Percentiles rank a stretch among this genome's conserved stretches.
These are phyloP conservation scores for Penicillium bialowiezense DNA, from an alignment of 495 filamentous ascomycete species.

Conservation along the genomic window DNA sequence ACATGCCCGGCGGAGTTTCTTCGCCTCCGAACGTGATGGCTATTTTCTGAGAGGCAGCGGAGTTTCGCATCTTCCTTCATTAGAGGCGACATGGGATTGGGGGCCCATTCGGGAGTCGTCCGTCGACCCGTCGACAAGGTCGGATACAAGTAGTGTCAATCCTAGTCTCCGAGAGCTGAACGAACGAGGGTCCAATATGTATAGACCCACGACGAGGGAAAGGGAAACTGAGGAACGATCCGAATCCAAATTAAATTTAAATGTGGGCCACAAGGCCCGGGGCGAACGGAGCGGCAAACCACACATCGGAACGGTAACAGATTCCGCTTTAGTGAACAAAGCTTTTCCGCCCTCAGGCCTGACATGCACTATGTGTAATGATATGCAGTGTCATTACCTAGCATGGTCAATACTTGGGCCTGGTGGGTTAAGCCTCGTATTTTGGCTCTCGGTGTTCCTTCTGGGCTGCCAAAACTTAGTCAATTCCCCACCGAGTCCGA, in stretches of 20 bases:
- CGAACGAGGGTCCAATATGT: too few relatives aligned
- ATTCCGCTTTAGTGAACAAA: not conserved
- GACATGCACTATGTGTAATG: not conserved
- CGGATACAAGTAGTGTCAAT: not conserved
- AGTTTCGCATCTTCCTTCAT: too few relatives aligned
- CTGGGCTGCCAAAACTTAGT: not conserved
- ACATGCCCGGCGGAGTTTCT: conserved; percentile 51
- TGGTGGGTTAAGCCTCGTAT: conserved; percentile 7
- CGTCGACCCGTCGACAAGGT: conserved; percentile 8
- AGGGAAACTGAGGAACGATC: not conserved
- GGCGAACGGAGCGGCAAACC: not conserved
- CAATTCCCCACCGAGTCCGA: not conserved
- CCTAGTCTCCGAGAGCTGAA: too few relatives aligned
- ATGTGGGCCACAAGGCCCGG: not conserved
- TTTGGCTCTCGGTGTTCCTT: not conserved
- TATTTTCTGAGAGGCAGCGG: conserved; percentile 39
- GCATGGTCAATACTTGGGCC: not conserved
- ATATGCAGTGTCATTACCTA: not conserved
- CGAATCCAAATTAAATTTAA: not conserved
- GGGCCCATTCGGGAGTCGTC: not conserved
- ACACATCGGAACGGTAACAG: not conserved
- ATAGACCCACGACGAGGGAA: not conserved
- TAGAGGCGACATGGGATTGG: not conserved
- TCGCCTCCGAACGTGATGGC: conserved; percentile 47
- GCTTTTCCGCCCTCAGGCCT: not conserved